Evolutionary conservation across 208 protist genomes (phyloP), one percentile per base, ranked within the genome.

Genomic region (Trypanosoma platydactyli): DNA sequence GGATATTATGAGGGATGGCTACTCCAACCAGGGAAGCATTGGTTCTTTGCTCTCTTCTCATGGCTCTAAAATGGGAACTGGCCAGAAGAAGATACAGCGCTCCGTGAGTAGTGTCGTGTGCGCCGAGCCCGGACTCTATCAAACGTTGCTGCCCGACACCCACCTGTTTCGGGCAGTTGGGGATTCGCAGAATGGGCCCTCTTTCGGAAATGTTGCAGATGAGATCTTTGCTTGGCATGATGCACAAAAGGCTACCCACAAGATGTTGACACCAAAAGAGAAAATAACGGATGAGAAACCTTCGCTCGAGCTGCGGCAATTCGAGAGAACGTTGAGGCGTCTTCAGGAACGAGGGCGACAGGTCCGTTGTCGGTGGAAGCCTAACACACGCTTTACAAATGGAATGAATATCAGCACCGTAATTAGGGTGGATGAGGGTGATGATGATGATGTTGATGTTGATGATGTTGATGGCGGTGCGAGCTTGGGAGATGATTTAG

Each of bases 151-250:
- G 13, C 68, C 68, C 3, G 60, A 50, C 6, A 73, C 68, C n/a
- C n/a, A 67, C 29, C 58, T 44, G 49, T 15, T 73, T 40, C 48
- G 42, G 24, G 48, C 20, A 20, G 60, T 25, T 7, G 49, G 24
- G 44, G 58, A 55, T n/a, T n/a, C 30, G 5, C n/a, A 30, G 20
- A 13, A 1, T 11, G 42, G 41, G 0, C 1, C 20, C 7, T 27
- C 38, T 11, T 9, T 65, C 0, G 46, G 54, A 0, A 20, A 13
- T 1, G 61, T 25, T 2, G 68, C 55, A 1, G 58, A 42, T 2
- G 68, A 74, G 57, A 48, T 68, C 42, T 33, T 68, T 20, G 61
- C 61, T 27, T 24, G 41, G 20, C 68, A 61, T 40, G 68, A 55
- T 15, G 61, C 44, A 1, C 48, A 48, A 30, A n/a, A 25, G 0